Evolutionary conservation across 164 flowering plant species (phyloP).

Genomic region (Nymphaea thermarum): DNA sequence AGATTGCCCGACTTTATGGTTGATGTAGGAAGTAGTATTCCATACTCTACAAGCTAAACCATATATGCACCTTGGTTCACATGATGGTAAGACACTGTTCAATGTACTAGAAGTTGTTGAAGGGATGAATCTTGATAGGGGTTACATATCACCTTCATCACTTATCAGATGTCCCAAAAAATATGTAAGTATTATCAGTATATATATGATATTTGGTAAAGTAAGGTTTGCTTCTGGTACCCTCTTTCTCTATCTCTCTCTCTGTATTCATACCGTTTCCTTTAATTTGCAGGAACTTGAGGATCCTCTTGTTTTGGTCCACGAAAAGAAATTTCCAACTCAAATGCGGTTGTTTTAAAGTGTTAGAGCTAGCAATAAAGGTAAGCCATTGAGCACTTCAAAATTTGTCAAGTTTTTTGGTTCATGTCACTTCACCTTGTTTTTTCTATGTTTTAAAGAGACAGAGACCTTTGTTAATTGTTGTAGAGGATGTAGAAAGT

Average conservation of each 20-base stretch:
- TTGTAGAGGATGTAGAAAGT: conserved; percentile 91
- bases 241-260: neutral
- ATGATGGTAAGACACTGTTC: conserved; percentile 91
- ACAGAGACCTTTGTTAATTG: conserved; percentile 77
- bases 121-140: conserved; percentile 97
- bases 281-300: conserved; percentile 57
- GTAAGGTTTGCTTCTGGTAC: too few relatives aligned
- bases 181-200: conserved; percentile 49
- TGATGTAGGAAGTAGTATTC: neutral
- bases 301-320: conserved; percentile 75
- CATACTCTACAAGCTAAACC: too few relatives aligned
- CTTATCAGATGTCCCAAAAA: conserved; percentile 83
- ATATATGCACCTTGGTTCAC: conserved; percentile 8
- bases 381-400: conserved; percentile 17
- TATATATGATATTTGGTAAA: too few relatives aligned
- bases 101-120: conserved; percentile 96
- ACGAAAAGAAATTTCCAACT: conserved; percentile 76
- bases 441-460: conserved; percentile 27
- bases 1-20: conserved; percentile 8
- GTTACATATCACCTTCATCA: conserved; percentile 91
- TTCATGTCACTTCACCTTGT: neutral
- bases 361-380: conserved; percentile 81
- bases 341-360: conserved; percentile 75
- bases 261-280: neutral
- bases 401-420: neutral